These are phyloP conservation scores for Volvox africanus DNA, from an alignment of 139 green algal species.

Conservation along the genomic window DNA sequence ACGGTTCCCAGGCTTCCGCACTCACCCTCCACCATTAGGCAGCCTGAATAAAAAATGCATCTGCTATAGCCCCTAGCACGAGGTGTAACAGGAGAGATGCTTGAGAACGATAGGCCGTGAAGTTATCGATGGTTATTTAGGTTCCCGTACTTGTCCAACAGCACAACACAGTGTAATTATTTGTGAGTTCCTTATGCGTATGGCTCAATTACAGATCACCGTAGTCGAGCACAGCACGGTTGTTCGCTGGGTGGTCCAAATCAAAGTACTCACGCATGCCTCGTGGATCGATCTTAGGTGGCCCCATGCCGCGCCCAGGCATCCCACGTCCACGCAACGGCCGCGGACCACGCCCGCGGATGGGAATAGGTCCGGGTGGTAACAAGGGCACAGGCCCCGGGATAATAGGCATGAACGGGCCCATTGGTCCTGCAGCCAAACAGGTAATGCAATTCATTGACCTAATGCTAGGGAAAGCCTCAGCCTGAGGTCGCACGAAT, in stretches of 20 bases:
- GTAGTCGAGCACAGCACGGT: slow-evolving; percentile 89
- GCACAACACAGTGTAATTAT: not conserved
- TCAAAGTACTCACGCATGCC: slow-evolving; percentile 82
- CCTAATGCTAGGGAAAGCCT: no score
- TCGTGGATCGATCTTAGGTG: slow-evolving; percentile 48
- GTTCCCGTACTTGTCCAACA: no score
- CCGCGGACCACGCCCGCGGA: slow-evolving; percentile 3
- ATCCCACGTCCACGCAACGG: slow-evolving; percentile 36
- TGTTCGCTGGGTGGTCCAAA: slow-evolving; percentile 87
- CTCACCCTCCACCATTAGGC: no score
- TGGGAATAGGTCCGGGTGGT: slow-evolving; percentile 41
- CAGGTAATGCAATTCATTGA: no score
- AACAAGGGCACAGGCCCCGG: slow-evolving; percentile 42
- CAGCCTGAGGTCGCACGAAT: no score
- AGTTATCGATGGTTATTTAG: no score
- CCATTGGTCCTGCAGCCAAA: slow-evolving; percentile 54
- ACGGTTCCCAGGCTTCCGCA: no score
- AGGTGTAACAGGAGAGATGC: not conserved
- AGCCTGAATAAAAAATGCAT: not conserved
- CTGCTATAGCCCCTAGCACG: not conserved
- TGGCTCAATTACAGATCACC: slow-evolving; percentile 76
- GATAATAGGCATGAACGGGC: slow-evolving; percentile 66
- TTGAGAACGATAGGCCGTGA: not conserved
- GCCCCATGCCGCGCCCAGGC: slow-evolving; percentile 32
- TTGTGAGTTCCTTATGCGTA: not conserved